Evolutionary conservation across 805 yeast genomes (phyloP), one percentile per base, ranked within the genome.

Genomic region (Starmera quercuum): DNA sequence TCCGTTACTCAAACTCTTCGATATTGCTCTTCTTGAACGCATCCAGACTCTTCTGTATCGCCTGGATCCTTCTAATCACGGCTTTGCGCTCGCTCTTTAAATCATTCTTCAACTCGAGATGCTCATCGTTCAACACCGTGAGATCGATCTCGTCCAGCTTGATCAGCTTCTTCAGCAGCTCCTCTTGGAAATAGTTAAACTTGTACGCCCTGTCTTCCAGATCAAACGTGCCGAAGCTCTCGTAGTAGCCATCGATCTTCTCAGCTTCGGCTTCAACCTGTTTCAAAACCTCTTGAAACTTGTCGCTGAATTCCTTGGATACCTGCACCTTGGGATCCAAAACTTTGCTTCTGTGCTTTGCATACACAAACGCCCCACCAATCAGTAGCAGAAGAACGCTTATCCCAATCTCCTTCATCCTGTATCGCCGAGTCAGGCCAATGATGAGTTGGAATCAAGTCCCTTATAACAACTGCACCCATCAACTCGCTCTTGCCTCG

Each of bases 141-240:
- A 61, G 45, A 39, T 78, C 82, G 23, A 83, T 63, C 3, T 72
- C 77, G 46, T 83, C 94, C 35, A 83, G 60, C 40, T 68, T 73
- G 66, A 83, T 67, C 43, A 82, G 55, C 41, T 78, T 66, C 50
- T 81, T 80, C 53, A 83, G 61, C 28, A 83, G 57, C 66, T 71
- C 70, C 53, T 83, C 94, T 46, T 77, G 80, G 52, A 64, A 75
- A 51, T 66, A 82, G 33, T 71, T 68, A 44, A 64, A 68, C 47
- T 71, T 69, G 52, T 74, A 79, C 37, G 56, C 40, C 35, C 20
- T 31, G 21, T 50, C 53, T 4, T 48, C 49, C 3, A n/a, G 20
- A 12, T 34, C 37, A 17, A 38, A n/a, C 7, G 18, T 28, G 2
- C 17, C 34, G 18, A 29, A 33, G 4, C 14, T 23, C 12, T 20